Base-by-base conservation (phyloP, 176 grass and related monocot species). In the Rhynchospora tenuis region DNA sequence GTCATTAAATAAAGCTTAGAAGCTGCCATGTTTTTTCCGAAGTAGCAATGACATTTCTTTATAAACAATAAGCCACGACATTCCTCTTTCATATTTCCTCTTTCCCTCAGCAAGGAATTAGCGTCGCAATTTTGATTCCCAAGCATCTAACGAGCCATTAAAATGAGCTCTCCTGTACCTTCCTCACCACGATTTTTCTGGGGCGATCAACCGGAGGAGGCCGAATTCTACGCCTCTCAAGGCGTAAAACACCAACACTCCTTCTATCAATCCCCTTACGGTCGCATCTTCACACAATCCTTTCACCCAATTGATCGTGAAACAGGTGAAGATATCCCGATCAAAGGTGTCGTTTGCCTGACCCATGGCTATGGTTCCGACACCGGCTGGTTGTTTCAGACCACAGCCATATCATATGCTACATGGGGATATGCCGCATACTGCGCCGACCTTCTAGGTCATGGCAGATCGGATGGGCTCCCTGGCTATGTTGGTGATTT, bases 401-500 rank as follows among this genome's bases (percentile, higher is more conserved):
- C 51, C 79, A 81, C 90, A 15, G 89, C 89, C 31, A 91, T 94
- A 68, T 14, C 15, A 82, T 94, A 89, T 57, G 84, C 89, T 19
- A 83, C 7, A 7, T 94, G 92, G 92, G 89, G 89, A 19, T 94
- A 94, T 70, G 83, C 89, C 44, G 87, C 89, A 56, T 94, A 89
- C 80, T 94, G 92, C 79, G 92, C 92, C 28, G 92, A 91, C 64
- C 87, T 94, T 55, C 85, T 94, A 28, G 92, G 92, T 17, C 92
- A 94, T 67, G 92, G 92, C 58, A 73, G 82, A 56, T 94, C 89
- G 29, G 92, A 94, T 5, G 92, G 92, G 31, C 14, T 94, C 78
- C 82, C 33, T 15, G 85, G 89, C 69, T 94, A 94, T 68, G 54
- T 94, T 55, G 89, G 92, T 33, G 85, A 94, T 45, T 91, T 91